Percentiles rank a stretch among this genome's conserved stretches.
phyloP scores from a whole-genome alignment of 768 basidiomycete species.

The Saitozyma podzolica region DNA sequence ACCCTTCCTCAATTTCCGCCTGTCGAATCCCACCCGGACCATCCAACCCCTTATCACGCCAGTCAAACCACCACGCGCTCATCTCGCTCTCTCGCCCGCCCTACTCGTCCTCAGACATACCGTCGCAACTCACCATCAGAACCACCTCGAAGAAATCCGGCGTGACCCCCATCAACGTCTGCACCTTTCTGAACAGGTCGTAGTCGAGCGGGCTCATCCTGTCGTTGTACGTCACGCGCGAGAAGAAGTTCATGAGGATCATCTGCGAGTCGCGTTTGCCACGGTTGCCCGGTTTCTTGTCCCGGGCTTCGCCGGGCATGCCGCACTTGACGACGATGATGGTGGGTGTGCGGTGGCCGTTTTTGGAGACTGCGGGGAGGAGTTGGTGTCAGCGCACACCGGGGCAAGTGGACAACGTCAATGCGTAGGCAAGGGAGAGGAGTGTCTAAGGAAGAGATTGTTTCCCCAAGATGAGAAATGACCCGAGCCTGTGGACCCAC shows the following conservation, averaged over 20 bases:
- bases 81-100: not conserved
- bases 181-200: constrained; percentile 95
- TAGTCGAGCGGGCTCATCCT: constrained; percentile 97
- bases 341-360: constrained; percentile 85
- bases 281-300: constrained; percentile 95
- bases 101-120: too few species aligned
- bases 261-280: constrained; percentile 99
- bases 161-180: constrained; percentile 96
- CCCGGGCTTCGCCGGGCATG: constrained; percentile 78
- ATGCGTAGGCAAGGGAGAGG: too few species aligned
- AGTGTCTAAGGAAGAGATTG: too few species aligned
- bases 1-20: too few species aligned
- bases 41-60: too few species aligned
- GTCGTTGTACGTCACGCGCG: constrained; percentile 97
- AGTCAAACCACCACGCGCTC: not conserved
- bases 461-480: too few species aligned
- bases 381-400: constrained; percentile 8
- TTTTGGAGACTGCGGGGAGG: constrained; percentile 28
- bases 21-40: too few species aligned
- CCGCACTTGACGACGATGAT: constrained; percentile 96
- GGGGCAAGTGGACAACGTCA: too few species aligned
- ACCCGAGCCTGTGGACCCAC: constrained; percentile 58
- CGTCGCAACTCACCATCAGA: constrained; percentile 76
- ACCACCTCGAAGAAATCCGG: constrained; percentile 98
- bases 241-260: constrained; percentile 99